A percentile compares a stretch with the other conserved stretches of the same genome.
Conservation (phyloP, 257 asterid species). For the Penstemon newberryi region DNA sequence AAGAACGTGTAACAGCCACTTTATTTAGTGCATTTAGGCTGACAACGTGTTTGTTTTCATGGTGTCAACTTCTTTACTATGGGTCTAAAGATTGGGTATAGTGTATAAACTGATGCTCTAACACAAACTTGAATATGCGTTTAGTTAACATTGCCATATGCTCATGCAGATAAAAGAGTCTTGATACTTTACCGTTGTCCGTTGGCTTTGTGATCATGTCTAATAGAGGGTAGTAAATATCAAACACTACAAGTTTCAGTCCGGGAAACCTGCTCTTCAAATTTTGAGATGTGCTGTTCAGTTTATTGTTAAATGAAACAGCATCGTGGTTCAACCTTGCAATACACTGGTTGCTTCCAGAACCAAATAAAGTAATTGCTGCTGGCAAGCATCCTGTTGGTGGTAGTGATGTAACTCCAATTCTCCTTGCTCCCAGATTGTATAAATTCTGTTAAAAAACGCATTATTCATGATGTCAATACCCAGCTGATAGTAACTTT, state of each 20-base stretch:
- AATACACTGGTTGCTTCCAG: slow-evolving; percentile 65
- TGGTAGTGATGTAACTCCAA: slow-evolving; percentile 74
- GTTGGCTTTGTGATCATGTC: slow-evolving; percentile 56
- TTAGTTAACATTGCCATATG: slow-evolving; percentile 1
- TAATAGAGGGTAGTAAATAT: slow-evolving; percentile 70
- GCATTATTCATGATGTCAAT: slow-evolving; percentile 15
- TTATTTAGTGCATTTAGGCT: no score
- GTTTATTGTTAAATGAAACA: slow-evolving; percentile 56
- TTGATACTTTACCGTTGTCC: slow-evolving; percentile 44
- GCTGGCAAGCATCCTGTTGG: slow-evolving; percentile 92
- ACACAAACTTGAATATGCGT: neutral
- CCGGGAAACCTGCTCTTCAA: slow-evolving; percentile 57
- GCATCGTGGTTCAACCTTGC: slow-evolving; percentile 66
- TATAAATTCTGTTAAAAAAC: slow-evolving; percentile 49
- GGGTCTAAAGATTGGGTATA: no score
- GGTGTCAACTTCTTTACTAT: no score
- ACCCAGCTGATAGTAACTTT: neutral
- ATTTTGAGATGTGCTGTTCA: slow-evolving; percentile 58
- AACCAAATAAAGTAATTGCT: slow-evolving; percentile 66
- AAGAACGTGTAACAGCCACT: no score
- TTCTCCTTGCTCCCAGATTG: slow-evolving; percentile 64
- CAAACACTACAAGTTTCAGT: slow-evolving; percentile 74
- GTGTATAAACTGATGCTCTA: no score
- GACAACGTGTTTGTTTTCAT: no score
- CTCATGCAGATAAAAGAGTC: no score